phyloP scores from a whole-genome alignment of 257 asterid species.

The Nyctanthes arbortristis region DNA sequence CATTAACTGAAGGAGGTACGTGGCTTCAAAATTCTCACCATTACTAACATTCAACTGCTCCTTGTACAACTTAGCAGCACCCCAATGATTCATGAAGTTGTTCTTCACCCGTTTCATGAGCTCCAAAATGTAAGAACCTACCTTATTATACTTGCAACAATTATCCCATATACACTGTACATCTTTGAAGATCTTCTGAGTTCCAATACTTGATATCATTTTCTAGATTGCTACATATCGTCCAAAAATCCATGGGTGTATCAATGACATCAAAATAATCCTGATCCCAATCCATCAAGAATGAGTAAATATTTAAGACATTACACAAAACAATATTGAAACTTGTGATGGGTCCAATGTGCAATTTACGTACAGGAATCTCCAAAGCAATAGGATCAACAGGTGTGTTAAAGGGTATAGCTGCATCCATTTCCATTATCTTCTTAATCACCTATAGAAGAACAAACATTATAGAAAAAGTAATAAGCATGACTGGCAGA shows the following conservation, averaged over 20 bases:
- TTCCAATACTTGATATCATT: conserved; percentile 53
- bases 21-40: conserved; percentile 21
- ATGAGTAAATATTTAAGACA: conserved; percentile 6
- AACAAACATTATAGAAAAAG: conserved; percentile 9
- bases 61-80: conserved; percentile 49
- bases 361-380: conserved; percentile 36
- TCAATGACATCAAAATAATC: conserved; percentile 64
- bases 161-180: conserved; percentile 60
- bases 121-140: conserved; percentile 59
- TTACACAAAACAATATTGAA: not conserved
- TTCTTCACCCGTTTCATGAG: conserved; percentile 64
- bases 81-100: conserved; percentile 53
- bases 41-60: conserved; percentile 41
- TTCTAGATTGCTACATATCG: conserved; percentile 60
- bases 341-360: not conserved
- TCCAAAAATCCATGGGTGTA: conserved; percentile 69
- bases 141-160: conserved; percentile 59
- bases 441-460: conserved; percentile 48
- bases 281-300: conserved; percentile 28
- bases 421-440: conserved; percentile 94
- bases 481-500: not conserved
- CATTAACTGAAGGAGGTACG: no score
- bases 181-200: conserved; percentile 55
- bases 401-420: conserved; percentile 87
- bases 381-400: conserved; percentile 33